A percentile compares a stretch with the other conserved stretches of the same genome.
These are phyloP conservation scores for Mucor circinelloides DNA, from an alignment of 371 early-diverging fungal species.

Conservation along the genomic window DNA sequence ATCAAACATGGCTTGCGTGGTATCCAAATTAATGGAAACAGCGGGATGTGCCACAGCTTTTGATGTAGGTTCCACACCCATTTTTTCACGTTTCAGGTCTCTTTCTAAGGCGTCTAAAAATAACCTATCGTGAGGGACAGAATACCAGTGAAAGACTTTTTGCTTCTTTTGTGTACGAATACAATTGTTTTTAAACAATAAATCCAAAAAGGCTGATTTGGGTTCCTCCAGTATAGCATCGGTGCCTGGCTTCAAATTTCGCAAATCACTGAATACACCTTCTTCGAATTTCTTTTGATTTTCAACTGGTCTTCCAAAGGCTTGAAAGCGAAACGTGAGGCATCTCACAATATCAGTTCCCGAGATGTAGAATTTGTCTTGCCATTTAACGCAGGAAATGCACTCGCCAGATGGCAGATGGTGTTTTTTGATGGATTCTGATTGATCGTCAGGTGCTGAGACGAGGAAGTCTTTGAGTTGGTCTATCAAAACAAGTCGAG, in stretches of 20 bases:
- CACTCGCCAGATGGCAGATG: constrained; percentile 77
- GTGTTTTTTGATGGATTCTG: constrained; percentile 38
- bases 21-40: constrained; percentile 35
- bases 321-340: constrained; percentile 73
- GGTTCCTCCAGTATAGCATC: constrained; percentile 84
- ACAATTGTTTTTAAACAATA: constrained; percentile 80
- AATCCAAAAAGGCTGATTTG: constrained; percentile 74
- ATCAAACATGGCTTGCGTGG: constrained; percentile 48
- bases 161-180: constrained; percentile 91
- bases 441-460: constrained; percentile 52
- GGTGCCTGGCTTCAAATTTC: constrained; percentile 83
- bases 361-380: constrained; percentile 62
- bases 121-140: constrained; percentile 81
- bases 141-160: constrained; percentile 89
- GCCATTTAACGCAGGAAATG: constrained; percentile 80
- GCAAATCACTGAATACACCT: constrained; percentile 82
- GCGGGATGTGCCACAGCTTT: constrained; percentile 43
- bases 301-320: constrained; percentile 62
- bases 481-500: constrained; percentile 45
- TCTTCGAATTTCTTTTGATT: constrained; percentile 89
- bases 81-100: constrained; percentile 86
- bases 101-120: constrained; percentile 89
- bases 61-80: constrained; percentile 69
- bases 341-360: constrained; percentile 89
- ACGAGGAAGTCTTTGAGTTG: constrained; percentile 58